Percentiles rank a stretch among this genome's conserved stretches.
These are phyloP conservation scores for Trapa incisa DNA, from an alignment of 345 rosid species.

Conservation along the genomic window DNA sequence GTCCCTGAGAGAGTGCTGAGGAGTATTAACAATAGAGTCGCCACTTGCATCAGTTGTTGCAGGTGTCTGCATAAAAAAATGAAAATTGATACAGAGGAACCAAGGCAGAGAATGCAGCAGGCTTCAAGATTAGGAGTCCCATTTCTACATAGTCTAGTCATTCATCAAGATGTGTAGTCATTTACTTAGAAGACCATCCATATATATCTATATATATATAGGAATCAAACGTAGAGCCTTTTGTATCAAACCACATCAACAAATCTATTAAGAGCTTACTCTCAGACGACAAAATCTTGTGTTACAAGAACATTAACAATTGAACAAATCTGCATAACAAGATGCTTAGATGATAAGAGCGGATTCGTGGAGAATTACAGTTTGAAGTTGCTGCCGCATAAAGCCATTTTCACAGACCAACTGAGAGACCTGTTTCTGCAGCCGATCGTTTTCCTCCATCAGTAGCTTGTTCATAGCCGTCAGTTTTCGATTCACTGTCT, in stretches of 20 bases:
- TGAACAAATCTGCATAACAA: too few relatives aligned
- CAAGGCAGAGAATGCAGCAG: not conserved
- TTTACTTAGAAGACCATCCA: too few relatives aligned
- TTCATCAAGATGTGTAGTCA: not conserved
- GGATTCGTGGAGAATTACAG: conserved; percentile 20
- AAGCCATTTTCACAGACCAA: conserved; percentile 83
- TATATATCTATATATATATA: not conserved
- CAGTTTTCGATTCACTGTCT: conserved; percentile 87
- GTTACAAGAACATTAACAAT: too few relatives aligned
- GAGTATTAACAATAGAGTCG: conserved; percentile 89
- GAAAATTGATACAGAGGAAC: not conserved
- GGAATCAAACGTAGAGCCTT: not conserved
- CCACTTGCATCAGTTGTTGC: conserved; percentile 80
- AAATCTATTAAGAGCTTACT: not conserved
- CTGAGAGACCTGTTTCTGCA: conserved; percentile 98
- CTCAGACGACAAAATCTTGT: not conserved
- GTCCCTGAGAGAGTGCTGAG: conserved; percentile 89
- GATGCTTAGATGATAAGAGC: not conserved
- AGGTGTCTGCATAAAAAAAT: conserved; percentile 34
- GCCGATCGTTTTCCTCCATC: conserved; percentile 98
- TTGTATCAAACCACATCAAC: not conserved
- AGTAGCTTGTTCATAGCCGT: conserved; percentile 93
- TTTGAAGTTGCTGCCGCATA: conserved; percentile 80
- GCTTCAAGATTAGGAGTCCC: not conserved
- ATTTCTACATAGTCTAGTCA: not conserved